phyloP scores from a whole-genome alignment of 2,329 filamentous ascomycete species.

The Diaporthe ilicicola region DNA sequence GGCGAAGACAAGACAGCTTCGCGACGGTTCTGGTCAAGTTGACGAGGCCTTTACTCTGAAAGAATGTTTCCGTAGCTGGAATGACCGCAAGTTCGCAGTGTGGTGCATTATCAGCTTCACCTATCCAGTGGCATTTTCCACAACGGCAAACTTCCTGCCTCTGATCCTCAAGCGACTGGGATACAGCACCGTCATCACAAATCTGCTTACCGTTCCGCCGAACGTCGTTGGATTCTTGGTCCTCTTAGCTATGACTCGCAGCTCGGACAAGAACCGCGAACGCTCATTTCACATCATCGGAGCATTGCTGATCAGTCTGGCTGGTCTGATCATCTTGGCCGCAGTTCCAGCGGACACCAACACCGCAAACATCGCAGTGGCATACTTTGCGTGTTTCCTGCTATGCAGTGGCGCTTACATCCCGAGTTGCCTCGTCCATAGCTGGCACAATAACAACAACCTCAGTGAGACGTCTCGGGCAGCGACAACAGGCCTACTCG shows the following conservation, averaged over 20 bases:
- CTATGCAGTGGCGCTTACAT: slow-evolving; percentile 55
- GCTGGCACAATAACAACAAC: slow-evolving; percentile 63
- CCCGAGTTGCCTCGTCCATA: slow-evolving; percentile 55
- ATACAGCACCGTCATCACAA: slow-evolving; percentile 54
- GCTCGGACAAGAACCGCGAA: slow-evolving; percentile 54
- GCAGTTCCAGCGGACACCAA: slow-evolving; percentile 50
- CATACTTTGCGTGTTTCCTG: slow-evolving; percentile 61
- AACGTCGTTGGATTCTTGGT: slow-evolving; percentile 57
- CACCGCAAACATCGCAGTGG: slow-evolving; percentile 47
- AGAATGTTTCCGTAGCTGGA: slow-evolving; percentile 53
- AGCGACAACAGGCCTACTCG: slow-evolving; percentile 56
- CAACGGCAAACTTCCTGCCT: slow-evolving; percentile 55
- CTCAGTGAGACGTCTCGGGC: slow-evolving; percentile 57
- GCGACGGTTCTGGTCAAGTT: slow-evolving; percentile 52
- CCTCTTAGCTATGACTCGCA: slow-evolving; percentile 52
- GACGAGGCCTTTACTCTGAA: slow-evolving; percentile 48
- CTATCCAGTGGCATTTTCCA: slow-evolving; percentile 56
- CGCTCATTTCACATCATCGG: slow-evolving; percentile 54
- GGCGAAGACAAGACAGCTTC: slow-evolving; percentile 52
- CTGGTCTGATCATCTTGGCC: slow-evolving; percentile 53
- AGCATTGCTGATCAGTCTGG: slow-evolving; percentile 47
- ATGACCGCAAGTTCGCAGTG: slow-evolving; percentile 44
- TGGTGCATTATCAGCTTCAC: slow-evolving; percentile 57
- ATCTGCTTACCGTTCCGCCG: slow-evolving; percentile 57
- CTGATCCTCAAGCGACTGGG: slow-evolving; percentile 55